Conservation (phyloP, 202 grass and related monocot species). For the Tripidium arundinaceum region DNA sequence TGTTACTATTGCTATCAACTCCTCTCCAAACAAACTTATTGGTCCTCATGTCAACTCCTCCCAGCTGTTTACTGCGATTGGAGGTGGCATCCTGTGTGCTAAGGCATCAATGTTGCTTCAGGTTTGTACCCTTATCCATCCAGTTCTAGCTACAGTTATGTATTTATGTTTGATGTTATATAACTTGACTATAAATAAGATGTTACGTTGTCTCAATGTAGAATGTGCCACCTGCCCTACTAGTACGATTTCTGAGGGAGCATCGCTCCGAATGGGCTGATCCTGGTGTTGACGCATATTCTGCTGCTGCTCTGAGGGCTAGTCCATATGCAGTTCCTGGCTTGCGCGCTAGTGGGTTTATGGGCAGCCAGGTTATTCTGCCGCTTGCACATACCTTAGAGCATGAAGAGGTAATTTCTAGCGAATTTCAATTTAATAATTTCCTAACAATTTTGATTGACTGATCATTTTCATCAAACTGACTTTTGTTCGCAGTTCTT, state of each 20-base stretch:
- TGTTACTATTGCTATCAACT: slow-evolving; percentile 71
- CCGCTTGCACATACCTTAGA: slow-evolving; percentile 80
- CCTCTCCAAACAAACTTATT: slow-evolving; percentile 71
- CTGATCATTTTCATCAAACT: not conserved
- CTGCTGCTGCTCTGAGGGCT: slow-evolving; percentile 69
- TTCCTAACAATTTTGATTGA: not conserved
- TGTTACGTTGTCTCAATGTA: not conserved
- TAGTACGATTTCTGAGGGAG: slow-evolving; percentile 87
- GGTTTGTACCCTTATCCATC: slow-evolving; percentile 36
- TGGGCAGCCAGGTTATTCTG: slow-evolving; percentile 77
- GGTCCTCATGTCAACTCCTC: slow-evolving; percentile 53
- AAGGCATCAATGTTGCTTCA: slow-evolving; percentile 97
- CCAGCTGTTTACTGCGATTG: slow-evolving; percentile 55
- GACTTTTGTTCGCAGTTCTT: slow-evolving; percentile 55
- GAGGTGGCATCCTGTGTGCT: slow-evolving; percentile 81
- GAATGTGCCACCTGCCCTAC: slow-evolving; percentile 88
- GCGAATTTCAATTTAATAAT: not conserved
- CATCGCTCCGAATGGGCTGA: slow-evolving; percentile 98
- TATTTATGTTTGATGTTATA: too few species aligned
- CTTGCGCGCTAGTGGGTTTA: slow-evolving; percentile 67
- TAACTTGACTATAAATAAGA: too few species aligned
- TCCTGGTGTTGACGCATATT: slow-evolving; percentile 88
- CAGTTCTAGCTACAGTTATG: not conserved
- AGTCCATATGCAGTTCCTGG: slow-evolving; percentile 68
- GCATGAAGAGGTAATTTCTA: slow-evolving; percentile 75